Evolutionary conservation across 345 rosid species (phyloP).

Genomic region (Syzygium jambos): DNA sequence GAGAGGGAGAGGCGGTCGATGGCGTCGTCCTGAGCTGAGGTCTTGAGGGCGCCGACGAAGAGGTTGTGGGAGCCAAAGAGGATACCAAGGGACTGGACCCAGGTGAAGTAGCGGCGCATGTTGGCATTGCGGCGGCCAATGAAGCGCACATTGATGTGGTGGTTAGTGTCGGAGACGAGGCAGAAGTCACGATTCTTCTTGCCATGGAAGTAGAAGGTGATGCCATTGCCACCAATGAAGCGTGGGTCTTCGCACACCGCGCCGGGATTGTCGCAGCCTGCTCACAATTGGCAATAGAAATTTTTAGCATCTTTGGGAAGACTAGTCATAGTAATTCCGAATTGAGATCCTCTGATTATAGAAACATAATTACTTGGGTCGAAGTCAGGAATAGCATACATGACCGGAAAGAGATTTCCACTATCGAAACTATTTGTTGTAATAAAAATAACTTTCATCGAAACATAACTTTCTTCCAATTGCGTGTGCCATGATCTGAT

Average conservation of each 20-base stretch:
- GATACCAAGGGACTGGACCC: slow-evolving; percentile 22
- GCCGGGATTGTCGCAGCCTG: slow-evolving; percentile 57
- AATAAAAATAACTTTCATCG: no score
- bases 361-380: background rate
- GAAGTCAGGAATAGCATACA: background rate
- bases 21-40: slow-evolving; percentile 17
- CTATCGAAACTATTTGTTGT: no score
- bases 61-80: slow-evolving; percentile 17
- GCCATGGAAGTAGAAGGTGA: slow-evolving; percentile 74
- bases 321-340: background rate
- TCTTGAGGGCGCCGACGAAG: slow-evolving; percentile 13
- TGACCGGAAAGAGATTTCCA: background rate
- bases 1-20: slow-evolving; percentile 15
- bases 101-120: slow-evolving; percentile 20
- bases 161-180: slow-evolving; percentile 17
- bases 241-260: slow-evolving; percentile 68
- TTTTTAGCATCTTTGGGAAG: background rate
- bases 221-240: slow-evolving; percentile 60
- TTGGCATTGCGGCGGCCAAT: slow-evolving; percentile 6
- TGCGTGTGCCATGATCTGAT: background rate
- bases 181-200: slow-evolving; percentile 26
- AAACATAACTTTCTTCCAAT: background rate
- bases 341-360: background rate
- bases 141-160: slow-evolving; percentile 25
- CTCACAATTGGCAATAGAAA: background rate